Base-by-base conservation (phyloP, 2,329 filamentous ascomycete genomes). In the Thelonectria olida region DNA sequence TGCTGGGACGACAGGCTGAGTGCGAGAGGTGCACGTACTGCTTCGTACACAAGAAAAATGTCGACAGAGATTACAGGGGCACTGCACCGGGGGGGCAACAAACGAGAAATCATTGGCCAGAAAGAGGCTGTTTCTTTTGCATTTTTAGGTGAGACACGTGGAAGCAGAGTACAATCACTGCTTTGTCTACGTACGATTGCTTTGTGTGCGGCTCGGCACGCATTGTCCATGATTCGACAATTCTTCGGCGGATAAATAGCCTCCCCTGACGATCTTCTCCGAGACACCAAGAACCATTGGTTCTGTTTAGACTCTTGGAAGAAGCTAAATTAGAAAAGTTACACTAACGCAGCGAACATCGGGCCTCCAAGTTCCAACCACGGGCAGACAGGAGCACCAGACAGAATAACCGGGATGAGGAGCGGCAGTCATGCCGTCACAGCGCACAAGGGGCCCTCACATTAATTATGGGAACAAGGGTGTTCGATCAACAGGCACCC, bases 211-310 rank as follows among this genome's bases (percentile, higher is more conserved):
- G n/a, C n/a, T n/a, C n/a, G n/a, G n/a, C n/a, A n/a, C n/a, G n/a
- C n/a, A n/a, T n/a, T n/a, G n/a, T n/a, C n/a, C n/a, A n/a, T 34
- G 31, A 34, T 34, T 20, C 27, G 55, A 19, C 28, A 6, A 36
- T 31, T 19, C 31, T 34, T 19, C 28, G 20, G 25, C 48, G 41
- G 48, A 45, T 47, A 47, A 3, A n/a, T 27, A 17, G 19, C 25
- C n/a, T 60, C 57, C 51, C 57, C 57, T 60, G 57, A 55, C 45
- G 57, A 60, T 60, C 51, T n/a, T 28, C n/a, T 13, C 36, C 34
- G 17, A 15, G 19, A 38, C 28, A 8, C n/a, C 27, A 23, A 13
- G 8, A 3, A 27, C 17, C 28, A 19, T 27, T 15, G 44, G 22
- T 36, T 25, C 28, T 7, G 23, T 28, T 36, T 39, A 38, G 17